phyloP scores from a whole-genome alignment of 306 rosid species.

The Phaseolus lunatus region DNA sequence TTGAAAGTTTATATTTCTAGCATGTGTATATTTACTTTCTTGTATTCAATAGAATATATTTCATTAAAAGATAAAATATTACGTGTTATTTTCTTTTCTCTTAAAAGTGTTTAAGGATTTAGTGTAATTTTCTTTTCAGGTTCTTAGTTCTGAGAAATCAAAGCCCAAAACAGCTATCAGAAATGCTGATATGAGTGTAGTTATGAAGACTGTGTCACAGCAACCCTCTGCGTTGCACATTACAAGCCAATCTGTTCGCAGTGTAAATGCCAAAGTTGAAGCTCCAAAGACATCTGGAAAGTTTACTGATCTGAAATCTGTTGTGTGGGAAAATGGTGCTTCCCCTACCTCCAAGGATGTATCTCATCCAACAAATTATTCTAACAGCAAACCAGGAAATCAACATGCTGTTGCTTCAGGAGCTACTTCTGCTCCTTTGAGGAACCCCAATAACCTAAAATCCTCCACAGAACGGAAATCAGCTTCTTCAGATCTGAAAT shows the following conservation, averaged over 20 bases:
- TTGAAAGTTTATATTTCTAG: conserved; percentile 1
- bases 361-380: conserved; percentile 65
- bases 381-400: conserved; percentile 62
- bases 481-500: conserved; percentile 70
- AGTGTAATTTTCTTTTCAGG: conserved; percentile 52
- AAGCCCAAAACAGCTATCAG: conserved; percentile 76
- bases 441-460: conserved; percentile 70
- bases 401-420: conserved; percentile 69
- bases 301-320: conserved; percentile 87
- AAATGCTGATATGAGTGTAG: conserved; percentile 64
- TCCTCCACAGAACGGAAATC: conserved; percentile 68
- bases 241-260: conserved; percentile 70
- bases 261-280: conserved; percentile 72
- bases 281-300: conserved; percentile 89
- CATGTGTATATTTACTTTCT: conserved; percentile 5
- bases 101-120: conserved; percentile 13
- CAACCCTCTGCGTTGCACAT: conserved; percentile 61
- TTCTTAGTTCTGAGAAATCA: conserved; percentile 79
- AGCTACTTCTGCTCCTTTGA: conserved; percentile 62
- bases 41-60: background rate
- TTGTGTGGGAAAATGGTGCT: conserved; percentile 78
- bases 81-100: background rate
- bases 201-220: conserved; percentile 66
- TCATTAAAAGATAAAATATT: background rate
- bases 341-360: conserved; percentile 76